These are phyloP conservation scores for Pseudogymnoascus sp. DNA, from an alignment of 2,329 filamentous ascomycete genomes.

Conservation along the genomic window DNA sequence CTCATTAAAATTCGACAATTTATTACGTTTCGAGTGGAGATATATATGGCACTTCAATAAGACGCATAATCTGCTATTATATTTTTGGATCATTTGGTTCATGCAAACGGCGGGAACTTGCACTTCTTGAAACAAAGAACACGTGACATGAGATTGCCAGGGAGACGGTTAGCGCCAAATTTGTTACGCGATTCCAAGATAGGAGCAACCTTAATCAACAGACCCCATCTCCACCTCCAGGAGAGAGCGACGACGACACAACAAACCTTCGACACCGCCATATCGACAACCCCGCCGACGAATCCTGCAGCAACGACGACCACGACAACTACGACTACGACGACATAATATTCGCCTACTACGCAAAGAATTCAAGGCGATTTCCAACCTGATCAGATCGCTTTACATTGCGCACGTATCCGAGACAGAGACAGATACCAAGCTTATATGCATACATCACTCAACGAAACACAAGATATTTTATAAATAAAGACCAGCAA, in stretches of 20 bases:
- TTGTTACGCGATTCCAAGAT: slow-evolving; percentile 8
- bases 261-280: slow-evolving; percentile 7
- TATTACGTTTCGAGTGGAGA: not conserved
- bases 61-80: not conserved
- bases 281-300: slow-evolving; percentile 5
- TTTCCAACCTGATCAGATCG: not conserved
- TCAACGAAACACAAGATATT: not conserved
- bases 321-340: slow-evolving; percentile 5
- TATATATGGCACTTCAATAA: not conserved
- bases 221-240: slow-evolving; percentile 1
- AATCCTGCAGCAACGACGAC: not conserved
- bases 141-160: slow-evolving; percentile 3
- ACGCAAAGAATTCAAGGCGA: not conserved
- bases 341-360: not conserved
- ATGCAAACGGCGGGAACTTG: not conserved
- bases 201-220: slow-evolving; percentile 6
- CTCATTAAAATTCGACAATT: not conserved
- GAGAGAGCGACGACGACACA: slow-evolving; percentile 6
- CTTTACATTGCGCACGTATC: slow-evolving; percentile 5
- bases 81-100: not conserved
- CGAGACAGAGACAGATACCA: not conserved
- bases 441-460: not conserved
- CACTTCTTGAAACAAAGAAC: not conserved
- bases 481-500: not conserved
- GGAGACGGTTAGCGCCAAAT: slow-evolving; percentile 6